A percentile compares a stretch with the other conserved stretches of the same genome.
phyloP scores from a whole-genome alignment of 148 eudicot species.

The Vaccinium macrocarpon region DNA sequence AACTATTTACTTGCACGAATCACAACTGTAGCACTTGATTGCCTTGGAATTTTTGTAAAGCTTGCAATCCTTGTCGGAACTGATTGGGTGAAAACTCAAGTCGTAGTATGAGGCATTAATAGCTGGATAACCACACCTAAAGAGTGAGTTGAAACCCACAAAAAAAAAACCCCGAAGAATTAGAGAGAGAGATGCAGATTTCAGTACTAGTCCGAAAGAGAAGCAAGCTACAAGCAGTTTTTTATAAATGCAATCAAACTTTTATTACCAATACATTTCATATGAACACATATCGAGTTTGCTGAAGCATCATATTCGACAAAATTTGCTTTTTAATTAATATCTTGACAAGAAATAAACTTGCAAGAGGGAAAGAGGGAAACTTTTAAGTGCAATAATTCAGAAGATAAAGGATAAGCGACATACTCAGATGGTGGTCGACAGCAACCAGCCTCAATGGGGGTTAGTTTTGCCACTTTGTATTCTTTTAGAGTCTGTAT shows the following conservation, averaged over 20 bases:
- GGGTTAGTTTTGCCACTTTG: constrained; percentile 12
- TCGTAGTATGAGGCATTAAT: constrained; percentile 83
- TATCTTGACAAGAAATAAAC: background rate
- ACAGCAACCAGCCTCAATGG: constrained; percentile 19
- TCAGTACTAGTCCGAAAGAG: background rate
- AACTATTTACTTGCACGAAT: constrained; percentile 84
- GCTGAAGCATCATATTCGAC: background rate
- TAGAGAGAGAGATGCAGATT: background rate
- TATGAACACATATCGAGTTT: background rate
- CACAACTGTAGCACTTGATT: constrained; percentile 76
- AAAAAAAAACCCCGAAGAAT: background rate
- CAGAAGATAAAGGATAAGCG: background rate
- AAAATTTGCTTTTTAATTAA: background rate
- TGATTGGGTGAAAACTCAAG: constrained; percentile 77
- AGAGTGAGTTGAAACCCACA: background rate
- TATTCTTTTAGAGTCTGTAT: constrained; percentile 15
- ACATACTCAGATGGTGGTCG: constrained; percentile 19
- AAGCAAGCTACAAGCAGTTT: background rate
- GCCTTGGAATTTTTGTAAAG: constrained; percentile 65
- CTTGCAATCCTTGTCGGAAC: constrained; percentile 80
- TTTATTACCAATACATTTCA: background rate
- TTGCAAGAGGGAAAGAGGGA: background rate
- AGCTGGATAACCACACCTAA: constrained; percentile 89
- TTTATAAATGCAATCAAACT: background rate
- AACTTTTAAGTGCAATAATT: background rate